Evolutionary conservation across 805 yeast genomes (phyloP).

Genomic region (Schwanniomyces sp.): DNA sequence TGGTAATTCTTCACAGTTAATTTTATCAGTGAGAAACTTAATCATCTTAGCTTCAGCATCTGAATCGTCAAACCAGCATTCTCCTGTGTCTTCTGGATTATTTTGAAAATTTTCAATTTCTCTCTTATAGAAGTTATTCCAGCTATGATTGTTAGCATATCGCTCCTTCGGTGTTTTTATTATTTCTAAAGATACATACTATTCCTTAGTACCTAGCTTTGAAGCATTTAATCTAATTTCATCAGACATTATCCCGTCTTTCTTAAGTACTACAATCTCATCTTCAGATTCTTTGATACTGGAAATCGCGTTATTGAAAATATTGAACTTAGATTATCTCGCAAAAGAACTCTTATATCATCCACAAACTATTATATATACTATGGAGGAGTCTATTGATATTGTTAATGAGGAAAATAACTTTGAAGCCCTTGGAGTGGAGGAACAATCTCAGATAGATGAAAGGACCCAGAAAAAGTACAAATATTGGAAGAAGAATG

Average conservation of each 20-base stretch:
- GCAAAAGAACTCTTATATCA: not conserved
- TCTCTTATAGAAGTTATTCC: slow-evolving; percentile 82
- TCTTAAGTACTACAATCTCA: not conserved
- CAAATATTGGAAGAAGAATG: slow-evolving; percentile 43
- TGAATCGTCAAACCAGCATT: slow-evolving; percentile 95
- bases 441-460: slow-evolving; percentile 22
- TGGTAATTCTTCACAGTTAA: slow-evolving; percentile 29
- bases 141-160: slow-evolving; percentile 37
- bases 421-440: not conserved
- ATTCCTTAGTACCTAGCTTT: slow-evolving; percentile 80
- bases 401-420: not conserved
- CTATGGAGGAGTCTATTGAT: not conserved
- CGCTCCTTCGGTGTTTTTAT: not conserved
- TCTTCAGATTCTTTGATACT: not conserved
- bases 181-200: slow-evolving; percentile 41
- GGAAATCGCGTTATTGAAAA: not conserved
- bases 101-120: slow-evolving; percentile 72
- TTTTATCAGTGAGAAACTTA: slow-evolving; percentile 60
- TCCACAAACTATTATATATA: not conserved
- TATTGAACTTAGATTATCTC: not conserved
- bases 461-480: slow-evolving; percentile 31
- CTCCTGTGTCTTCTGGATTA: slow-evolving; percentile 87
- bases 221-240: slow-evolving; percentile 65
- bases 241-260: slow-evolving; percentile 6
- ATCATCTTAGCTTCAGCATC: slow-evolving; percentile 86